Evolutionary conservation across 177 flowering plant genomes (phyloP).

Genomic region (Tripterygium wilfordii): DNA sequence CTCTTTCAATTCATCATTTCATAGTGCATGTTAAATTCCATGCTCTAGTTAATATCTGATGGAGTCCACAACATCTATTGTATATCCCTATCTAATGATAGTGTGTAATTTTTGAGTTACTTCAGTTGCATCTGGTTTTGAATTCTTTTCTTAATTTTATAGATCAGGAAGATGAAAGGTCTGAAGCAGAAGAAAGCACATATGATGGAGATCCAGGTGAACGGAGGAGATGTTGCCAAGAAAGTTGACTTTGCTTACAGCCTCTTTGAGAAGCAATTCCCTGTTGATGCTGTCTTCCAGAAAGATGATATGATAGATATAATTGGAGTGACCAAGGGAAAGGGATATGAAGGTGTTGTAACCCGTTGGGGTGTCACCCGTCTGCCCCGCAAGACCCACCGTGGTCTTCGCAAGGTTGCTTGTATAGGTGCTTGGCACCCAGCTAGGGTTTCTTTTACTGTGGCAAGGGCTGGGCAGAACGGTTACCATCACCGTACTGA

Average conservation of each 20-base stretch:
- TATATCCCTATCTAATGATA: too few species aligned
- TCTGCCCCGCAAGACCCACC: constrained; percentile 44
- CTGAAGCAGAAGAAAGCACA: constrained; percentile 49
- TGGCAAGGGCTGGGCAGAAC: constrained; percentile 47
- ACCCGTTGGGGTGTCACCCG: constrained; percentile 49
- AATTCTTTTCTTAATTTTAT: neutral
- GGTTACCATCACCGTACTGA: constrained; percentile 47
- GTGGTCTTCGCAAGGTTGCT: constrained; percentile 44
- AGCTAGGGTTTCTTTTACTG: constrained; percentile 43
- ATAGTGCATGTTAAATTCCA: too few species aligned
- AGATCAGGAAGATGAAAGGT: constrained; percentile 44
- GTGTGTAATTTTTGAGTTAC: too few species aligned
- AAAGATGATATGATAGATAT: constrained; percentile 51
- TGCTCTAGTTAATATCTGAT: too few species aligned
- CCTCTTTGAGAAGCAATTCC: constrained; percentile 42
- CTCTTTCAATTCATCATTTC: too few species aligned
- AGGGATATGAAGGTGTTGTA: constrained; percentile 46
- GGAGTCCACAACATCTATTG: too few species aligned
- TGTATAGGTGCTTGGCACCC: constrained; percentile 58
- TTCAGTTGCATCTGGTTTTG: neutral
- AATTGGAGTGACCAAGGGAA: constrained; percentile 48
- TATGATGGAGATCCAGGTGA: constrained; percentile 46
- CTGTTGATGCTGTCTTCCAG: constrained; percentile 40
- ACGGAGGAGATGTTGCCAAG: constrained; percentile 35
- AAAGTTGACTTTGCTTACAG: constrained; percentile 41